Conservation (phyloP, 352 stramenopile species). For the Globisporangium lucens region DNA sequence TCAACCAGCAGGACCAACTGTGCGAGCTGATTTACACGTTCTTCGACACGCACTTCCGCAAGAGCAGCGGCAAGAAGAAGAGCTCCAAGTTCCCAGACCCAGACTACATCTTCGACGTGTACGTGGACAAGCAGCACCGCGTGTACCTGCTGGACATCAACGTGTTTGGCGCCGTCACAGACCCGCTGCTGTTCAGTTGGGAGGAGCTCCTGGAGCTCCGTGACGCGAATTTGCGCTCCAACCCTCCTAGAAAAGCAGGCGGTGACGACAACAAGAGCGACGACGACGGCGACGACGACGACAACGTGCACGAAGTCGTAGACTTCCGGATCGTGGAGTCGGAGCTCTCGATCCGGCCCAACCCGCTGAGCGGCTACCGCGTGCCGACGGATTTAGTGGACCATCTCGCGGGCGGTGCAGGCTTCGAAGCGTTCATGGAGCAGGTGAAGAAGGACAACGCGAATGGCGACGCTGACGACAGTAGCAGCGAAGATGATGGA, state of each 20-base stretch:
- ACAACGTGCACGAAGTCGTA: conserved; percentile 42
- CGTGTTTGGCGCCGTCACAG: conserved; percentile 89
- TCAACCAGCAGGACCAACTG: conserved; percentile 63
- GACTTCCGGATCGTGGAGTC: conserved; percentile 83
- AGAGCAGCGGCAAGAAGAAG: conserved; percentile 4
- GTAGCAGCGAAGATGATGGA: conserved; percentile 27
- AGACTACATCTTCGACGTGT: conserved; percentile 93
- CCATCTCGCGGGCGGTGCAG: conserved; percentile 60
- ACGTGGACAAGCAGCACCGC: conserved; percentile 91
- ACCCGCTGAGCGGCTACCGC: conserved; percentile 76
- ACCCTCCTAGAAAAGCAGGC: conserved; percentile 5
- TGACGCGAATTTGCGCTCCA: conserved; percentile 19
- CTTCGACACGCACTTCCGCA: conserved; percentile 52
- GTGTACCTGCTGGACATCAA: conserved; percentile 96
- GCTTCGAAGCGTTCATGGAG: conserved; percentile 80
- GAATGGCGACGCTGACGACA: conserved; percentile 8
- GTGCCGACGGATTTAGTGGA: conserved; percentile 82
- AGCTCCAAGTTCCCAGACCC: conserved; percentile 52
- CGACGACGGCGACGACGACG: conserved; percentile 25
- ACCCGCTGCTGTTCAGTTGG: conserved; percentile 94
- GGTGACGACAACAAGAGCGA: conserved; percentile 8
- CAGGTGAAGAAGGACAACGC: conserved; percentile 82
- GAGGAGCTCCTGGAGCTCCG: conserved; percentile 62
- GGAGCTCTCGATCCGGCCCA: conserved; percentile 50
- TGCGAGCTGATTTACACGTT: conserved; percentile 70